Base-by-base conservation (phyloP, 345 rosid species). In the Salix exigua region DNA sequence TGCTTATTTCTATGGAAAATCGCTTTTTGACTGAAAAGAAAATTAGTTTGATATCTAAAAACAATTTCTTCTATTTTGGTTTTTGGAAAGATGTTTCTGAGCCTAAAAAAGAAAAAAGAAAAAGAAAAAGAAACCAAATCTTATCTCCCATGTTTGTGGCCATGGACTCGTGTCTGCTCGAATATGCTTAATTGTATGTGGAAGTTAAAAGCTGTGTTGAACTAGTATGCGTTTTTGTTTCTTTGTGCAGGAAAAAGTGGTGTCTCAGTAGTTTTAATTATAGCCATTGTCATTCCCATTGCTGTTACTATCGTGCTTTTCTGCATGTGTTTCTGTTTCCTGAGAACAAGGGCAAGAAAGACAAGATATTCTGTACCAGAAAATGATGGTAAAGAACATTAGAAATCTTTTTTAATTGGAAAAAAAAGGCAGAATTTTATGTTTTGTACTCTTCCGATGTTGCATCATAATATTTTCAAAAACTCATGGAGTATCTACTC, bases 251-350 rank as follows among this genome's bases (percentile, higher is more conserved):
- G 80, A 28, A 68, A 78, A 80, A 73, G 81, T 42, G 77, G 74
- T 53, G 58, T 67, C 38, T 77, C 83, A 2, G 42, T 51, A 9
- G 62, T 75, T 25, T 66, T 55, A 61, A 83, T 82, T 30, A 40
- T 84, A 0, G 87, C 88, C 17, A 71, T 85, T 31, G 80, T 73
- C 38, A 84, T 72, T 46, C 82, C 86, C 7, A 35, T 82, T 73
- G 64, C 73, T 65, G 77, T 79, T 4, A 42, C 75, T 23, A 5
- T 69, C 13, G 38, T 80, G 66, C 81, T 89, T 64, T 82, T 86
- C 19, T 73, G 71, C 17, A 53, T 58, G 2, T 81, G 76, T 18
- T 79, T 35, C 40, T 82, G 83, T 50, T 77, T 82, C 71, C 73
- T 82, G 25, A 48, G 78, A 7, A 82, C 78, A 69, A 77, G 85